Evolutionary conservation across 2,329 filamentous ascomycete genomes (phyloP).

Genomic region (Orbilia blumenaviensis): DNA sequence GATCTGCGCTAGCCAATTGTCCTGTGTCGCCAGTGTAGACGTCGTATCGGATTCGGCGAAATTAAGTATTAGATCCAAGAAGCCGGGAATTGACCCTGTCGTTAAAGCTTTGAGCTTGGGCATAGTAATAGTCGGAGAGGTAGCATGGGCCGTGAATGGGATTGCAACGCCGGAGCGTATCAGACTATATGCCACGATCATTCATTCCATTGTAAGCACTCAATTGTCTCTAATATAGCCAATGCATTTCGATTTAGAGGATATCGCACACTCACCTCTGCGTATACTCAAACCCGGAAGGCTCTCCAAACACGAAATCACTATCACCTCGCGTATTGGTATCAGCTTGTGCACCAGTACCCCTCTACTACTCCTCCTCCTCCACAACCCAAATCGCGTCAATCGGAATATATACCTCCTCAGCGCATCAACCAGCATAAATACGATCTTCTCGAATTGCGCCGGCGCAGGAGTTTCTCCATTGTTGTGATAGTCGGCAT

Average conservation of each 20-base stretch:
- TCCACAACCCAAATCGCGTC: not conserved
- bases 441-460: slow-evolving; percentile 87
- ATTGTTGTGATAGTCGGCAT: slow-evolving; percentile 62
- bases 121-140: slow-evolving; percentile 98
- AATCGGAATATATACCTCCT: slow-evolving; percentile 70
- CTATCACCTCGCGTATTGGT: slow-evolving; percentile 63
- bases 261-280: slow-evolving; percentile 77
- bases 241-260: not conserved
- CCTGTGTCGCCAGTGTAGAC: slow-evolving; percentile 85
- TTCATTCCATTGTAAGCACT: not conserved
- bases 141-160: slow-evolving; percentile 93
- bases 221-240: not conserved
- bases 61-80: slow-evolving; percentile 95
- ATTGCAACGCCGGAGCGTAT: slow-evolving; percentile 84
- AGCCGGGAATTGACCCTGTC: slow-evolving; percentile 96
- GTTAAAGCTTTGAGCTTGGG: slow-evolving; percentile 96
- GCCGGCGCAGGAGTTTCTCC: slow-evolving; percentile 66
- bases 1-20: slow-evolving; percentile 96
- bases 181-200: slow-evolving; percentile 68
- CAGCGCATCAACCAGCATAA: slow-evolving; percentile 97
- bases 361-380: not conserved
- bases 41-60: slow-evolving; percentile 93
- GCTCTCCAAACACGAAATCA: slow-evolving; percentile 87
- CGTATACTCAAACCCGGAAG: slow-evolving; percentile 85
- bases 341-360: not conserved